Conservation (phyloP, 2,329 filamentous ascomycete genomes). For the Huntiella savannae region DNA sequence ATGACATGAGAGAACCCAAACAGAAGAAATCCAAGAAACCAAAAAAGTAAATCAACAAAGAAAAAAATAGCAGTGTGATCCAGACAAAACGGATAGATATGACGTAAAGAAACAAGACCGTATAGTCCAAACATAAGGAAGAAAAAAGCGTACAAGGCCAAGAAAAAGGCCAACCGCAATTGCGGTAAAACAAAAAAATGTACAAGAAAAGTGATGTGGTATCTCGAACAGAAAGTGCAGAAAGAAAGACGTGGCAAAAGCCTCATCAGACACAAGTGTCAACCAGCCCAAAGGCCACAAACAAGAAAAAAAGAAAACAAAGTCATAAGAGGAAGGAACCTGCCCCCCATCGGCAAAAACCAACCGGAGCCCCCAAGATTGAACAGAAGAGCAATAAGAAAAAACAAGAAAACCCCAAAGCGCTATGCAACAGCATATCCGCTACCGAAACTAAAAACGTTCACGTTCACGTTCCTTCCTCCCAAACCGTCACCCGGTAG, state of each 20-base stretch:
- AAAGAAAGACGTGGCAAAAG: background rate
- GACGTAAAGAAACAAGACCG: background rate
- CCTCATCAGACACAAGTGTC: background rate
- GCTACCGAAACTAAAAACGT: background rate
- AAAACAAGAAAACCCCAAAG: background rate
- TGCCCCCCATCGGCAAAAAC: background rate
- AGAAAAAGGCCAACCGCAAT: no score
- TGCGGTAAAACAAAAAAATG: no score
- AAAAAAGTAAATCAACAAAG: background rate
- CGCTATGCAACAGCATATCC: slow-evolving; percentile 2
- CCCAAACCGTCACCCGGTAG: slow-evolving; percentile 11
- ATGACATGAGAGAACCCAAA: background rate
- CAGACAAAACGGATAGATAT: background rate
- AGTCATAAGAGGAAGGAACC: background rate
- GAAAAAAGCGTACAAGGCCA: background rate
- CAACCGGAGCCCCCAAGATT: background rate
- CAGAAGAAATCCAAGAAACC: slow-evolving; percentile 1
- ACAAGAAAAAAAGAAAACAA: slow-evolving; percentile 3
- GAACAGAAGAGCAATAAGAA: background rate
- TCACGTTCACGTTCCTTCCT: background rate
- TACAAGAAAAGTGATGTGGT: background rate
- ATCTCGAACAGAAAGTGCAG: background rate
- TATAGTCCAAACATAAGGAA: background rate
- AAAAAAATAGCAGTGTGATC: background rate
- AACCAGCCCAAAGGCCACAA: background rate